These are phyloP conservation scores for Chaetomiaceae sp. DNA, from an alignment of 2,329 filamentous ascomycete species.

Conservation along the genomic window DNA sequence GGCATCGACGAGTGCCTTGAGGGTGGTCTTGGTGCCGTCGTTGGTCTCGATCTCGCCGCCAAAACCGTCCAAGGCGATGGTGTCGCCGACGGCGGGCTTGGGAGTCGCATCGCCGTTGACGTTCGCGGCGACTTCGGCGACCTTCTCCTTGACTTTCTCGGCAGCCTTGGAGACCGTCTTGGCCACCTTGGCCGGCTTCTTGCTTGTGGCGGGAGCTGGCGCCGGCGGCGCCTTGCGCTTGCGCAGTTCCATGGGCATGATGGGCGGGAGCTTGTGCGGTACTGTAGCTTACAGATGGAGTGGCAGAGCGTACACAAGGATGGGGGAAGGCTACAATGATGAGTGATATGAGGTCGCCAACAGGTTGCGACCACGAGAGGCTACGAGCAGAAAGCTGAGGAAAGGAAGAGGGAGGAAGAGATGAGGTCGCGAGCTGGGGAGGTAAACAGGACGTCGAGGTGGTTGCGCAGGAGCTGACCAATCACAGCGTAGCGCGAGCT, in stretches of 20 bases:
- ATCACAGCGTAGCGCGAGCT: constrained; percentile 24
- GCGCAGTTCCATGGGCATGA: constrained; percentile 55
- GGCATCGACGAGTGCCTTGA: constrained; percentile 75
- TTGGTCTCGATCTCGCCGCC: constrained; percentile 77
- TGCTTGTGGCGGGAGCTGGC: constrained; percentile 43
- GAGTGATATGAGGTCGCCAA: constrained; percentile 13
- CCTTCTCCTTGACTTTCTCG: constrained; percentile 26
- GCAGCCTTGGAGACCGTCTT: constrained; percentile 23
- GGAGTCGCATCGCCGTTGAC: constrained; percentile 18
- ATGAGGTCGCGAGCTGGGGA: constrained; percentile 20
- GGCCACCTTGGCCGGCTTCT: constrained; percentile 37
- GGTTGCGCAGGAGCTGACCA: constrained; percentile 29
- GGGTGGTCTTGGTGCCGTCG: constrained; percentile 72
- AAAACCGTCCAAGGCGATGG: constrained; percentile 54
- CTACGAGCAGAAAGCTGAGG: background rate
- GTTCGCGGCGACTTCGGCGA: constrained; percentile 17
- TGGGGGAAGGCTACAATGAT: constrained; percentile 5
- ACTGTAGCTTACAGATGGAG: constrained; percentile 10
- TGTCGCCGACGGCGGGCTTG: constrained; percentile 50
- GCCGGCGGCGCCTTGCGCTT: constrained; percentile 56
- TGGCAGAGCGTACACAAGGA: constrained; percentile 4
- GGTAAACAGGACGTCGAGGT: constrained; percentile 28
- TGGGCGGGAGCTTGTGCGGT: constrained; percentile 17
- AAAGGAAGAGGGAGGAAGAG: constrained; percentile 13
- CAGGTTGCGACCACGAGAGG: constrained; percentile 3